Base-by-base conservation (phyloP, 1,284 basidiomycete genomes). In the Takashimella koratensis region DNA sequence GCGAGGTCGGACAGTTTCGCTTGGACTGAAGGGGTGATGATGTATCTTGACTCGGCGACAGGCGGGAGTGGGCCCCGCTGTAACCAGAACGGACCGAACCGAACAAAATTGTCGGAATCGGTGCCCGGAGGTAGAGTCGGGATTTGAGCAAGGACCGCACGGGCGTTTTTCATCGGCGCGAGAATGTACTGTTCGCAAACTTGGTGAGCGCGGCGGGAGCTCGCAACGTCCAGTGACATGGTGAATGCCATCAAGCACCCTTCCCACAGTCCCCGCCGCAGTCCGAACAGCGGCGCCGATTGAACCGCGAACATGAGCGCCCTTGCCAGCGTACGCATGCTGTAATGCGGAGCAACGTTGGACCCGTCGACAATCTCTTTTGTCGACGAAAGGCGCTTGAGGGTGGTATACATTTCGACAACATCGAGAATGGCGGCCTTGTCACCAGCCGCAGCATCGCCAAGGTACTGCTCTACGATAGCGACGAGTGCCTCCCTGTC, bases 171-270 rank as follows among this genome's bases (percentile, higher is more conserved):
- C 27, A 94, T 86, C 10, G 86, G 86, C 4, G 83, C 79, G 16
- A 98, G 81, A n/a, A 98, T 80, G 71, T 93, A 82, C 64, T 84
- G 85, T 60, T 88, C 85, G 11, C 88, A 86, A 12, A 94, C 78
- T 12, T 76, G 77, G 5, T 80, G 83, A 2, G 91, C 89, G n/a
- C 83, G 71, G 46, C 81, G 79, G 0, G 84, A 81, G 65, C 91
- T 93, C n/a, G 81, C 76, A 1, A 77, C 78, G 65, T 98, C 91
- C 40, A 99, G 81, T 2, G 88, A 84, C 90, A 97, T 96, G 3
- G 91, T 96, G 75, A 98, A 99, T 0, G 92, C 86, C 96, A 98
- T 98, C 58, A 95, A 71, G 68, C 90, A 93, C 2, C 95, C 95
- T 75, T 98, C 96, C 88, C 90, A 98, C 16, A 98, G 79, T 1